Percentiles rank a stretch among this genome's conserved stretches.
phyloP scores from a whole-genome alignment of 192 early-diverging fungal species.

The Fimicolochytrium jonesii region DNA sequence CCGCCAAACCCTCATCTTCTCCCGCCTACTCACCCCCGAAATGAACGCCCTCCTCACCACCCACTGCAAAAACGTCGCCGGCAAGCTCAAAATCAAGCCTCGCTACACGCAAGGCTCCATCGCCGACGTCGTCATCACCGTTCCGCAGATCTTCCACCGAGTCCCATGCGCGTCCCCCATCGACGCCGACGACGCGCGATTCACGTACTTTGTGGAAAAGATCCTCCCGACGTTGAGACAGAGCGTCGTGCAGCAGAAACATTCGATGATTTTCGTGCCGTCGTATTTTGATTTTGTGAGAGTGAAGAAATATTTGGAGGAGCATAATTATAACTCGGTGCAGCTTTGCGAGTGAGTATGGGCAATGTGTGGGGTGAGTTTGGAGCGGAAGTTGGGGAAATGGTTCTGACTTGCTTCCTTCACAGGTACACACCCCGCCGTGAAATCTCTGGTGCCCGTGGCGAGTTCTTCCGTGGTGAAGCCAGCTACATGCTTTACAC shows the following conservation, averaged over 20 bases:
- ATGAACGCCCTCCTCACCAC: conserved; percentile 73
- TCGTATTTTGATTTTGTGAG: conserved; percentile 97
- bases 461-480: conserved; percentile 77
- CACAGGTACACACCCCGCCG: conserved; percentile 71
- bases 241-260: conserved; percentile 36
- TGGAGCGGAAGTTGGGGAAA: background rate
- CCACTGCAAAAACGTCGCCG: conserved; percentile 51
- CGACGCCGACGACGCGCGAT: conserved; percentile 73
- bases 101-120: conserved; percentile 63
- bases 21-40: conserved; percentile 81
- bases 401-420: background rate
- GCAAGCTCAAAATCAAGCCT: conserved; percentile 45
- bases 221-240: conserved; percentile 53
- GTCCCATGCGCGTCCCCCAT: conserved; percentile 56
- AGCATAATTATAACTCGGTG: conserved; percentile 69
- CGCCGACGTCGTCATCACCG: conserved; percentile 69
- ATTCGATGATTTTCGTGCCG: conserved; percentile 73
- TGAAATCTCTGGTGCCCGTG: conserved; percentile 74
- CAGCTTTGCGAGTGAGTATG: conserved; percentile 76
- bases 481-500: conserved; percentile 76
- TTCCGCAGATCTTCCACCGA: conserved; percentile 79
- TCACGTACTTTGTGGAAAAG: conserved; percentile 77
- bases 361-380: no score
- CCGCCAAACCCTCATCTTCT: conserved; percentile 84
- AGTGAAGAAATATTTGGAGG: conserved; percentile 80